Base-by-base conservation (phyloP, 371 early-diverging fungal genomes). In the Conidiobolus incongruus region DNA sequence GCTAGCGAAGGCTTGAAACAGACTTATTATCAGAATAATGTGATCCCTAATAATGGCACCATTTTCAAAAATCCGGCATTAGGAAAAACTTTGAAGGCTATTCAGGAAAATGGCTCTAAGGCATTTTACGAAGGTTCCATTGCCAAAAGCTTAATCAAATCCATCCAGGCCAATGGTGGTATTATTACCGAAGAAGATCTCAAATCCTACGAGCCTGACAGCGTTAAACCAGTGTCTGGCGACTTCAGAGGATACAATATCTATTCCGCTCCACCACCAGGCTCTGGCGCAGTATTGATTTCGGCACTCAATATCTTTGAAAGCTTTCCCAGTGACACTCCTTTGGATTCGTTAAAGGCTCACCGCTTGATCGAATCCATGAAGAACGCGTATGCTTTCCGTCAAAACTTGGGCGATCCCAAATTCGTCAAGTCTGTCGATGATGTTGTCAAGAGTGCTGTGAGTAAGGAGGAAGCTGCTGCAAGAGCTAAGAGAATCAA, bases 51-150 rank as follows among this genome's bases (percentile, higher is more conserved):
- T 33, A 63, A 66, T 47, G 92, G 91, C 3, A 81, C 90, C 13
- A 48, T 60, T 10, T 63, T 97, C 43, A 61, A 61, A 34, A 65
- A 96, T 6, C 56, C 65, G 10, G 73, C 62, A 19, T 65, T 80
- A 13, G 94, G 88, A 0, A 47, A 68, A 35, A 92, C 98, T 0
- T 59, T 99, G 28, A 68, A 79, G 49, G 55, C 42, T 3, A 64
- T 99, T 34, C 76, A 88, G 0, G 51, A 59, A 15, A 52, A 89
- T 37, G 98, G 98, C 0, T 60, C 83, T 0, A 56, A 70, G 47
- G 72, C 63, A 7, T 99, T 98, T 59, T 98, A 98, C 55, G 61
- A 53, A 40, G 95, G 96, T 22, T 46, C 53, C 23, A 80, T 99
- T 53, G 92, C 91, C 0, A 58, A 69, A 11, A 46, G 45, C 22